phyloP scores from a whole-genome alignment of 176 grass and related monocot species.

The Carex pumila region DNA sequence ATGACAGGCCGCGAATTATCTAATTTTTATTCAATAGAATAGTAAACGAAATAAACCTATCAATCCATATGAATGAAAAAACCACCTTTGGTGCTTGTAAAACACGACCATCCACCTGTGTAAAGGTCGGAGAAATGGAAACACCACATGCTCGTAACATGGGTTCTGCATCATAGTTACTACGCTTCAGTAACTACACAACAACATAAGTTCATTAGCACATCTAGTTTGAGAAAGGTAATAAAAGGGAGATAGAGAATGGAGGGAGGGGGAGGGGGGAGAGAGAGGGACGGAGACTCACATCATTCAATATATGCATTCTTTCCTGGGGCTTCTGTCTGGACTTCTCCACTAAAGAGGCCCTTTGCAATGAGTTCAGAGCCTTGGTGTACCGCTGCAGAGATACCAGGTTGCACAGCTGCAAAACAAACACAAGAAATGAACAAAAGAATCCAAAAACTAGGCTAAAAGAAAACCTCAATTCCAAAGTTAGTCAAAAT shows the following conservation, averaged over 20 bases:
- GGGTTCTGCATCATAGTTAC: constrained; percentile 60
- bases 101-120: constrained; percentile 57
- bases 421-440: constrained; percentile 18
- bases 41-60: neutral
- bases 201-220: neutral
- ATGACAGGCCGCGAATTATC: neutral
- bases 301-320: constrained; percentile 57
- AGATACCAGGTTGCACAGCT: constrained; percentile 51
- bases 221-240: neutral
- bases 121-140: constrained; percentile 51
- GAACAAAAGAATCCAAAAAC: neutral
- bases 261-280: too few relatives aligned
- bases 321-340: constrained; percentile 89
- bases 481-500: neutral
- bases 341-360: constrained; percentile 83
- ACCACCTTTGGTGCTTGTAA: constrained; percentile 60
- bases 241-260: neutral
- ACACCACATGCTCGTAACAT: constrained; percentile 69
- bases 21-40: neutral
- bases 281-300: constrained; percentile 2
- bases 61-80: neutral
- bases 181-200: constrained; percentile 42
- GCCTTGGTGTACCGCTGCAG: constrained; percentile 80
- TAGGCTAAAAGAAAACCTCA: neutral
- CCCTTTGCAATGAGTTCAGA: constrained; percentile 51